These are phyloP conservation scores for Epipyxis sp. DNA, from an alignment of 108 stramenopile genomes.

Conservation along the genomic window DNA sequence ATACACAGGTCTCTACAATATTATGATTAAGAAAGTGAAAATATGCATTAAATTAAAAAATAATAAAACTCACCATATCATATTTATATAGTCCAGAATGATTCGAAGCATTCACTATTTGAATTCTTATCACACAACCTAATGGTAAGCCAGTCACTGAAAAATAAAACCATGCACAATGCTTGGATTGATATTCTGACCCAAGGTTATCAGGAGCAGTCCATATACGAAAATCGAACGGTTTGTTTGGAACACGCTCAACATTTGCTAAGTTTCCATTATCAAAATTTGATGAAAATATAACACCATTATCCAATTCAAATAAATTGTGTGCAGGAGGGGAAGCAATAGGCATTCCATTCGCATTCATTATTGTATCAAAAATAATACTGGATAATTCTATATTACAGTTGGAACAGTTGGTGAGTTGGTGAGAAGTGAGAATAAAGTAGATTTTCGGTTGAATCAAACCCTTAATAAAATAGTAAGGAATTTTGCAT, in stretches of 20 bases:
- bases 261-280: slow-evolving; percentile 31
- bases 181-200: neutral
- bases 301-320: slow-evolving; percentile 8
- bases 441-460: no score
- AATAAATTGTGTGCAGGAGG: slow-evolving; percentile 27
- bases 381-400: no score
- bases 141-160: slow-evolving; percentile 8
- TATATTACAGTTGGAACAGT: no score
- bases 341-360: neutral
- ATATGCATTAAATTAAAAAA: neutral
- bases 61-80: slow-evolving; percentile 25
- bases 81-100: slow-evolving; percentile 22
- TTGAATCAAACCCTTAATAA: no score
- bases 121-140: slow-evolving; percentile 23
- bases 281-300: slow-evolving; percentile 34
- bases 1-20: slow-evolving; percentile 25
- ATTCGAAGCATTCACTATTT: slow-evolving; percentile 12
- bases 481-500: no score
- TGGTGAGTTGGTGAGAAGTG: no score
- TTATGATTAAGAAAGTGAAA: neutral
- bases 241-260: neutral
- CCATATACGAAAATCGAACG: slow-evolving; percentile 21
- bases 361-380: no score
- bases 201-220: slow-evolving; percentile 22
- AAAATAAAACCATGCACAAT: slow-evolving; percentile 35